Evolutionary conservation across 2,329 filamentous ascomycete species (phyloP), one percentile per base, ranked within the genome.

Genomic region (Proliferodiscus dingleyae): DNA sequence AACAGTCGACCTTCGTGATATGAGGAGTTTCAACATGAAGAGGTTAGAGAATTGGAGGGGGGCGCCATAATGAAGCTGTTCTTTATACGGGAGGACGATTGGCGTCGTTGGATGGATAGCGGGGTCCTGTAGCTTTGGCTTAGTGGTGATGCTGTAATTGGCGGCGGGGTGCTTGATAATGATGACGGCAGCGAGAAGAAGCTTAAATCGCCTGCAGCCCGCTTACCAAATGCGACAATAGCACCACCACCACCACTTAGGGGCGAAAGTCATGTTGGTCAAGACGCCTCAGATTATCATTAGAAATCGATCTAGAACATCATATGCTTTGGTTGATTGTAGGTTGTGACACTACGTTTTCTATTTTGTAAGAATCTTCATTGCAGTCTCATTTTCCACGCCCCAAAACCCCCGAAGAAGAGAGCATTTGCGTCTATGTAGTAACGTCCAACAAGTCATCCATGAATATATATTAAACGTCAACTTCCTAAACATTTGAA

Each of bases 131-230:
- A 23, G 34, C n/a, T n/a, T n/a, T 37, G 36, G 33, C n/a, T 34
- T 44, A 22, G 22, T 37, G 24, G 38, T 45, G 41, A 40, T 39
- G 32, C 36, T 44, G 32, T 29, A 47, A 49, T 33, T 47, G 21
- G 7, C n/a, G 26, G 7, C 34, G 32, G 37, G 47, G 47, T 49
- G 49, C 37, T 54, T 52, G 33, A 24, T 55, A 52, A 55, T 55
- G 46, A 51, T 55, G 50, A 54, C 49, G 21, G 28, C 41, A 26
- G 48, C 26, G 39, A 43, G 29, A 33, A 15, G 18, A 21, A 11
- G 28, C 13, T 24, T 11, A 36, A 22, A n/a, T 21, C 44, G 15
- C 42, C 46, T 41, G 41, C 41, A 42, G 41, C 22, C 33, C 19
- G 37, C 43, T 52, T 49, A 52, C 40, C 24, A 26, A 26, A n/a